phyloP scores from a whole-genome alignment of 2,329 filamentous ascomycete species.

The Neonectria faginata region DNA sequence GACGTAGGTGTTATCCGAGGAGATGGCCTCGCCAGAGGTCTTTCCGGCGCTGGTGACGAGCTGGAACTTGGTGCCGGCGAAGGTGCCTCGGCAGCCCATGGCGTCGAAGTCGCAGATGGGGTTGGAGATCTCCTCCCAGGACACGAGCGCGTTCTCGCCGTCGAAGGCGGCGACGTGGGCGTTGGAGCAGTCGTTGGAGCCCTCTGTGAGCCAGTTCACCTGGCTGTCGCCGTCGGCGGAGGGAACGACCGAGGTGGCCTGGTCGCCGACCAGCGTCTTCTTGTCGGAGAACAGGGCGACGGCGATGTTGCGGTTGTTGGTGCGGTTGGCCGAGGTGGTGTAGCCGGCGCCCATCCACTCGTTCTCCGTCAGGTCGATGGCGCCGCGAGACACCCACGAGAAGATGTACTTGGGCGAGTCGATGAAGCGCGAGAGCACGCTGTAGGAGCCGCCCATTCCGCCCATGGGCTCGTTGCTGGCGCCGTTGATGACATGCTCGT shows the following conservation, averaged over 20 bases:
- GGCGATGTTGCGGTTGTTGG: conserved; percentile 69
- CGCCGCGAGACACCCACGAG: conserved; percentile 71
- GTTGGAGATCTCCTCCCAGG: conserved; percentile 70
- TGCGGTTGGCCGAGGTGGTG: conserved; percentile 64
- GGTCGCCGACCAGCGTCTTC: conserved; percentile 63
- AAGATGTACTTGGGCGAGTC: conserved; percentile 67
- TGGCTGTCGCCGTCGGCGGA: conserved; percentile 66
- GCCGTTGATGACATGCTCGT: conserved; percentile 72
- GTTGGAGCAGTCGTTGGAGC: conserved; percentile 66
- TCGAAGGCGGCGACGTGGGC: conserved; percentile 69
- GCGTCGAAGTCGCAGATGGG: conserved; percentile 67
- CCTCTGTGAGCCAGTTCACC: conserved; percentile 68
- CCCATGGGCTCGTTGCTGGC: conserved; percentile 69
- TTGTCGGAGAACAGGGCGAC: conserved; percentile 69
- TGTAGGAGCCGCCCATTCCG: conserved; percentile 73
- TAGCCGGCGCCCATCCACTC: conserved; percentile 69
- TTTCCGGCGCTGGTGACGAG: conserved; percentile 63
- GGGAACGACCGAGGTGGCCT: conserved; percentile 67
- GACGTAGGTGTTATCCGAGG: conserved; percentile 66
- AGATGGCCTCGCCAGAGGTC: conserved; percentile 63
- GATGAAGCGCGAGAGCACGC: conserved; percentile 65
- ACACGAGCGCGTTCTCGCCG: conserved; percentile 63
- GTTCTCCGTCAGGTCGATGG: conserved; percentile 65
- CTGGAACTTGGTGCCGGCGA: conserved; percentile 70
- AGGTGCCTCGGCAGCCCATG: conserved; percentile 70